phyloP scores from a whole-genome alignment of 2,329 filamentous ascomycete species.

The Calonectria fujianensis region DNA sequence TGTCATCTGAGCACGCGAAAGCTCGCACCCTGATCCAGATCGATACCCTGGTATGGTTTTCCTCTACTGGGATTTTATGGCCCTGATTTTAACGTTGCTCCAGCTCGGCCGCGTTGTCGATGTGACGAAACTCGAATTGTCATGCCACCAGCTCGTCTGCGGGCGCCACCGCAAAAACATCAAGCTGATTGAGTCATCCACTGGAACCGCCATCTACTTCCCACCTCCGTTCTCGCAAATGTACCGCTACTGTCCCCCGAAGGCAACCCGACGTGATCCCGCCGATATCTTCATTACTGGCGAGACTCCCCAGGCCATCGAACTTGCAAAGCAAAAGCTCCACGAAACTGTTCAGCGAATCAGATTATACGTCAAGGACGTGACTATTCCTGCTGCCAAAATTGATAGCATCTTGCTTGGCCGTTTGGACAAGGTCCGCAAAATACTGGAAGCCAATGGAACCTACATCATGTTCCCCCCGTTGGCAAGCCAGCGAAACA shows the following conservation, averaged over 20 bases:
- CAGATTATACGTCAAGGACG: conserved; percentile 93
- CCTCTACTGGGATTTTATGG: not conserved
- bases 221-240: conserved; percentile 94
- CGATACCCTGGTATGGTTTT: conserved; percentile 84
- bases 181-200: conserved; percentile 96
- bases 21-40: conserved; percentile 97
- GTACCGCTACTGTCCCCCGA: conserved; percentile 91
- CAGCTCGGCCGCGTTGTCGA: conserved; percentile 86
- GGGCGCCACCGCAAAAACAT: conserved; percentile 97
- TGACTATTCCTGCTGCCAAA: conserved; percentile 91
- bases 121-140: conserved; percentile 86
- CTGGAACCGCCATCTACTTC: conserved; percentile 98
- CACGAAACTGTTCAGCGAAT: conserved; percentile 88
- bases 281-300: conserved; percentile 97
- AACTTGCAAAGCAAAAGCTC: conserved; percentile 92
- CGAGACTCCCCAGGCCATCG: conserved; percentile 87
- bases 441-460: conserved; percentile 97
- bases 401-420: conserved; percentile 95
- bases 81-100: conserved; percentile 42
- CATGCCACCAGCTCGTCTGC: conserved; percentile 93
- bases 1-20: conserved; percentile 98
- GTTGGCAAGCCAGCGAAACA: conserved; percentile 87
- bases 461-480: conserved; percentile 95
- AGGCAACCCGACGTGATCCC: conserved; percentile 87
- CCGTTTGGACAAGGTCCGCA: conserved; percentile 95